Evolutionary conservation across 179 eudicot species (phyloP).

Genomic region (Spergularia azorica): DNA sequence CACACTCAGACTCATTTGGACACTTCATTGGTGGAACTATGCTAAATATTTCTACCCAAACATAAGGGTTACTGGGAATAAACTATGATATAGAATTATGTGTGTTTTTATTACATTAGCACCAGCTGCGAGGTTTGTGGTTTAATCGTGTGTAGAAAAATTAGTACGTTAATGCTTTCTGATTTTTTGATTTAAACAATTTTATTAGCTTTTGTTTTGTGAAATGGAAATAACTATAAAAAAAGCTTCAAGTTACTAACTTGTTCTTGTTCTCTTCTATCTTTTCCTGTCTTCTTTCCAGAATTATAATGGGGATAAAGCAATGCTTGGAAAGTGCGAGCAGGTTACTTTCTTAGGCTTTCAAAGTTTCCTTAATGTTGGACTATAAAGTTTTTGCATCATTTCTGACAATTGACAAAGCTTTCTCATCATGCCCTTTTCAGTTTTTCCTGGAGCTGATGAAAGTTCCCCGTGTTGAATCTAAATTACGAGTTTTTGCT

Average conservation of each 20-base stretch:
- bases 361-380: constrained; percentile 13
- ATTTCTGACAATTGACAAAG: constrained; percentile 13
- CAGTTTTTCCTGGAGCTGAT: constrained; percentile 97
- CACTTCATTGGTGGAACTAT: no score
- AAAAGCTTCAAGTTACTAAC: not conserved
- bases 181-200: no score
- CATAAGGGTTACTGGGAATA: no score
- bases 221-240: not conserved
- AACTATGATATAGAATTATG: not conserved
- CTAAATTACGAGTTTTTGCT: constrained; percentile 92
- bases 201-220: no score
- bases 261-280: constrained; percentile 17
- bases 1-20: no score
- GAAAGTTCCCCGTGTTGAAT: constrained; percentile 96
- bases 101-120: no score
- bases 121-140: no score
- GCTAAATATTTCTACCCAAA: not conserved
- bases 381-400: not conserved
- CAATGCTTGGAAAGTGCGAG: constrained; percentile 97
- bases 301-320: constrained; percentile 85
- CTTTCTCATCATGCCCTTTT: constrained; percentile 29
- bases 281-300: constrained; percentile 38
- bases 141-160: no score
- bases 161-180: no score
- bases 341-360: constrained; percentile 51